Evolutionary conservation across 208 protist species (phyloP), one percentile per base, ranked within the genome.

Genomic region (Acanthamoeba triangularis): DNA sequence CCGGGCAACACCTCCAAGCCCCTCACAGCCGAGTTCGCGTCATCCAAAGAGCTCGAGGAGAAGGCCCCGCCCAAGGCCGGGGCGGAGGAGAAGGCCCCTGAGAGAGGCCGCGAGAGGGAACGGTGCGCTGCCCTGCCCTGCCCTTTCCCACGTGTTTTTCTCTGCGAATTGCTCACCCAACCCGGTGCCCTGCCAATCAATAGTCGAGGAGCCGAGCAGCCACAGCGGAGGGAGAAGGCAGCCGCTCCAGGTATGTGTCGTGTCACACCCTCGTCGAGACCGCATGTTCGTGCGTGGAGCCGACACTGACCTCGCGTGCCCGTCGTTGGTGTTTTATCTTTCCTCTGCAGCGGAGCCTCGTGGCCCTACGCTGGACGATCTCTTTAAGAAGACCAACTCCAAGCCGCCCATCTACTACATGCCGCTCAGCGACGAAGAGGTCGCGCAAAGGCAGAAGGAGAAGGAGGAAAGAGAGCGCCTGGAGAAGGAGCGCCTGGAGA

Each of bases 351-450:
- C 65, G 6, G 88, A 93, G 11, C 49, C 80, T 28, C 23, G 49
- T n/a, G 80, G 80, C 30, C 87, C 33, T 28, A 94, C 91, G 30
- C 56, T 94, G 63, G 72, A 94, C 54, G 91, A 94, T 33, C 91
- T 94, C 30, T 94, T 94, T 33, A 54, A 52, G 44, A 94, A 85
- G 91, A 94, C 91, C 14, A 85, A 80, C 13, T 67, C 91, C 44
- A 80, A 85, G 49, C 91, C 91, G 25, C 63, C 69, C 47, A 85
- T 94, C 52, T 94, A 94, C 69, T 94, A 65, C 37, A 14, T 94
- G 28, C 91, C 91, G 2, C 91, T 87, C 74, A 54, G 69, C 28
- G 91, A 94, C n/a, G 91, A 94, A 33, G 69, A 94, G 49, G 33
- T 94, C 7, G 69, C 69, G 33, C 44, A 85, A 30, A 94, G 67